phyloP scores from a whole-genome alignment of 176 grass and related monocot genomes.

The Aegilops longissima region DNA sequence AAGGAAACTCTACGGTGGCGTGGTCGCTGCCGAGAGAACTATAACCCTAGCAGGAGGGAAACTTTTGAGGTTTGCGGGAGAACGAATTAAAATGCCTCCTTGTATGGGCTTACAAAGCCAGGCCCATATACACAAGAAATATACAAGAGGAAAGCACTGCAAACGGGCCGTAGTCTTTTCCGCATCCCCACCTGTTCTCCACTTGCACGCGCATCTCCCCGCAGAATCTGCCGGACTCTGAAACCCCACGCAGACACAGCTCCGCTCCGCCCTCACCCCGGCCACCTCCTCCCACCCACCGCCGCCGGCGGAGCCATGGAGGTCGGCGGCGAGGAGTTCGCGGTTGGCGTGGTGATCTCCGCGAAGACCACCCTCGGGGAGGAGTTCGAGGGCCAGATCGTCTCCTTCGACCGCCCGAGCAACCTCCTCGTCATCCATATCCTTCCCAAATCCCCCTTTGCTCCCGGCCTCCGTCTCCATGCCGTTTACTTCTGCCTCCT shows the following conservation, averaged over 20 bases:
- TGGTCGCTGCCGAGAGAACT: too few relatives aligned
- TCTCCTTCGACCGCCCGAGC: slow-evolving; percentile 79
- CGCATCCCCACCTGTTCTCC: neutral
- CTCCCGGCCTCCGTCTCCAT: neutral
- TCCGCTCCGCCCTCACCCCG: neutral
- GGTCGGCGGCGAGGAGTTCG: slow-evolving; percentile 73
- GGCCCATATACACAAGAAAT: neutral
- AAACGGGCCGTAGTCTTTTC: neutral
- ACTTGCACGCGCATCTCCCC: slow-evolving; percentile 21
- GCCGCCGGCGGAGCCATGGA: slow-evolving; percentile 45
- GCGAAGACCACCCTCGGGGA: slow-evolving; percentile 75
- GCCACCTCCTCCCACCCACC: neutral
- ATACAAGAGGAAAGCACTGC: neutral
- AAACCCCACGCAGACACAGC: neutral
- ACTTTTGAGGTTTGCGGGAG: too few relatives aligned
- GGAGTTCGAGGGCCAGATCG: slow-evolving; percentile 90
- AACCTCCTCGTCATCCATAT: slow-evolving; percentile 98
- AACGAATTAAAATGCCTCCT: too few relatives aligned
- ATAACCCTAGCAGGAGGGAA: too few relatives aligned
- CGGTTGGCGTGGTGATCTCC: slow-evolving; percentile 77
- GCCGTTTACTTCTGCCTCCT: neutral
- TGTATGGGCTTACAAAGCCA: neutral
- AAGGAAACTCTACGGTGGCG: too few relatives aligned
- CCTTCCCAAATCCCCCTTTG: slow-evolving; percentile 37
- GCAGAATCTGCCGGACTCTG: slow-evolving; percentile 22